Conservation (phyloP, 179 eudicot species). For the Spergularia azorica region DNA sequence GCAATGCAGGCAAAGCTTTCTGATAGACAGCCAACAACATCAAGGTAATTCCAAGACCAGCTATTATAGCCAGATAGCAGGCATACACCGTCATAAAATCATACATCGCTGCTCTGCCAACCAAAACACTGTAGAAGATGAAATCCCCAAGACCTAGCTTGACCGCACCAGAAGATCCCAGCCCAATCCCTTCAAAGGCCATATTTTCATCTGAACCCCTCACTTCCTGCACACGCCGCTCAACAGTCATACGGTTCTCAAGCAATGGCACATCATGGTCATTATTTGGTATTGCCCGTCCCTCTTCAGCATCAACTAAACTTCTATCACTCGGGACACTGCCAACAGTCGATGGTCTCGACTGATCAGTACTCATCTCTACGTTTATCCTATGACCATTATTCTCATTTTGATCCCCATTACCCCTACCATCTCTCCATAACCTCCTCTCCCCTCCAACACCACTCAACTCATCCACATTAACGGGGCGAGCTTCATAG, state of each 20-base stretch:
- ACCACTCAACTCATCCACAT: conserved; percentile 30
- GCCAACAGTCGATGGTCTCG: conserved; percentile 25
- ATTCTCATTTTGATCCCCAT: conserved; percentile 32
- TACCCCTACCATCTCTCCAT: conserved; percentile 50
- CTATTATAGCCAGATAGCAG: conserved; percentile 88
- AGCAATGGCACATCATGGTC: conserved; percentile 61
- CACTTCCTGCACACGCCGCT: conserved; percentile 29
- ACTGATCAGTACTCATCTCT: conserved; percentile 24
- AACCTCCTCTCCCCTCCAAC: conserved; percentile 49
- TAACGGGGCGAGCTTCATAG: conserved; percentile 89
- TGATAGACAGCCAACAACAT: conserved; percentile 78
- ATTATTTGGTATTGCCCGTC: conserved; percentile 26
- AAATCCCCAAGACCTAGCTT: conserved; percentile 93
- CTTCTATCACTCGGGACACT: conserved; percentile 35
- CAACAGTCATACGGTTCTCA: conserved; percentile 44
- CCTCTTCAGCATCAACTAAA: conserved; percentile 51
- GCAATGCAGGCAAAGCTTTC: conserved; percentile 96
- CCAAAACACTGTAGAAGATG: conserved; percentile 92
- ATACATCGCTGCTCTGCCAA: conserved; percentile 98
- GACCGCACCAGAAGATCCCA: conserved; percentile 87
- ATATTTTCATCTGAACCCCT: conserved; percentile 44
- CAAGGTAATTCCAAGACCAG: conserved; percentile 93
- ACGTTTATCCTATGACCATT: conserved; percentile 14
- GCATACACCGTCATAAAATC: conserved; percentile 94
- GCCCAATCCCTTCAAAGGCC: conserved; percentile 86